Evolutionary conservation across 1,284 basidiomycete genomes (phyloP).

Genomic region (Cutaneotrichosporon dermatis): DNA sequence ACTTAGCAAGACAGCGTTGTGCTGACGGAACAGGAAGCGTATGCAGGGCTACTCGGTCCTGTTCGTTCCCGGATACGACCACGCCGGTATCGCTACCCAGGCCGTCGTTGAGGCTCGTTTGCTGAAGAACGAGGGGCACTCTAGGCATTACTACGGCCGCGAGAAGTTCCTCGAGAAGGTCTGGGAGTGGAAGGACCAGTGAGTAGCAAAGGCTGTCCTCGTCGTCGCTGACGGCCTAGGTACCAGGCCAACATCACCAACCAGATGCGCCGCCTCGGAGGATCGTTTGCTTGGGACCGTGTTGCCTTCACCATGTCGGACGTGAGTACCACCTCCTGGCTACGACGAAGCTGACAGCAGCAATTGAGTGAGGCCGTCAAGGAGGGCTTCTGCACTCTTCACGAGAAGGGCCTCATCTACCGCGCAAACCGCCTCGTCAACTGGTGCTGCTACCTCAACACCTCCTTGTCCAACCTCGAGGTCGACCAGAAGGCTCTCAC

Average conservation of each 20-base stretch:
- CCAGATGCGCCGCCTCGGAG: constrained; percentile 85
- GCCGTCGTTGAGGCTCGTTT: constrained; percentile 94
- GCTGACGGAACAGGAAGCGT: constrained; percentile 63
- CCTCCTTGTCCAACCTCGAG: constrained; percentile 94
- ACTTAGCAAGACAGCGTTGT: neutral
- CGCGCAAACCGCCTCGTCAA: constrained; percentile 96
- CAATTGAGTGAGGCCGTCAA: constrained; percentile 78
- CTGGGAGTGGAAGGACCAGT: constrained; percentile 97
- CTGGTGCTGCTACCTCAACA: constrained; percentile 96
- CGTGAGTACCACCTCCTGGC: constrained; percentile 50
- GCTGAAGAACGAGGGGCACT: constrained; percentile 75
- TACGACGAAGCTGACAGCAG: constrained; percentile 45
- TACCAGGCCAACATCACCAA: constrained; percentile 88
- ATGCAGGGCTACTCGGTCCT: constrained; percentile 92
- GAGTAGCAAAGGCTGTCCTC: constrained; percentile 33
- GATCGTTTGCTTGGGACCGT: constrained; percentile 89
- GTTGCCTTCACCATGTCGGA: constrained; percentile 95
- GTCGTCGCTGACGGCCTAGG: constrained; percentile 11
- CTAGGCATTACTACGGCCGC: constrained; percentile 88
- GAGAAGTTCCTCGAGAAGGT: constrained; percentile 89
- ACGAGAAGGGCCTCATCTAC: constrained; percentile 92
- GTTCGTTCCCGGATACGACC: constrained; percentile 94
- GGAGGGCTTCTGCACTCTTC: constrained; percentile 85
- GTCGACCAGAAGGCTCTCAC: constrained; percentile 92
- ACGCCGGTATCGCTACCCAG: constrained; percentile 98